These are phyloP conservation scores for Trametes meyenii DNA, from an alignment of 768 basidiomycete genomes.

Conservation along the genomic window DNA sequence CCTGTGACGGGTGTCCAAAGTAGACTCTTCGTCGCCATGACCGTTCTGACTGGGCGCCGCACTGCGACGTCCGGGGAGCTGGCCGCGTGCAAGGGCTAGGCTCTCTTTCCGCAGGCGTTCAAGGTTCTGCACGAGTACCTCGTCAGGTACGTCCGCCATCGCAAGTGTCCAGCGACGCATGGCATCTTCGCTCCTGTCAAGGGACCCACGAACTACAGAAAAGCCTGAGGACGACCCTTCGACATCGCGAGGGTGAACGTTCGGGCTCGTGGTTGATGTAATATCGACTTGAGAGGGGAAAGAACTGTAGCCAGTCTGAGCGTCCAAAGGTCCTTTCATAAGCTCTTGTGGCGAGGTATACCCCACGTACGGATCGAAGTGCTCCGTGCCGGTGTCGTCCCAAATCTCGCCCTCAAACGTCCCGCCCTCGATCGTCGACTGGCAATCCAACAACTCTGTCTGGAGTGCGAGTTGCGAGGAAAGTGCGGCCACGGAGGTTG, in stretches of 20 bases:
- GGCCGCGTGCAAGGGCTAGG: slow-evolving; percentile 21
- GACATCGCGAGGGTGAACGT: neutral
- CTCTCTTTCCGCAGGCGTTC: slow-evolving; percentile 33
- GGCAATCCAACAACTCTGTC: slow-evolving; percentile 3
- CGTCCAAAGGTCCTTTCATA: neutral
- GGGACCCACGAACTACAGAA: slow-evolving; percentile 19
- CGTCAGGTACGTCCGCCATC: slow-evolving; percentile 37
- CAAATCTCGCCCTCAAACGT: slow-evolving; percentile 3
- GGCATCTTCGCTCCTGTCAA: slow-evolving; percentile 25
- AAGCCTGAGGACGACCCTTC: slow-evolving; percentile 17
- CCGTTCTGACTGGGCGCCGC: slow-evolving; percentile 23
- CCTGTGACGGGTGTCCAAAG: slow-evolving; percentile 15
- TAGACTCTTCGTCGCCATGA: slow-evolving; percentile 20
- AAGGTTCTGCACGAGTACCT: slow-evolving; percentile 35
- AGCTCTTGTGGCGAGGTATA: slow-evolving; percentile 7
- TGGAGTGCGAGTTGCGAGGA: slow-evolving; percentile 19
- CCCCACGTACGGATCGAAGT: slow-evolving; percentile 19
- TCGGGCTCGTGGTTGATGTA: neutral
- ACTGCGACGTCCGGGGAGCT: slow-evolving; percentile 18
- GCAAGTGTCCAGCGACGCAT: slow-evolving; percentile 37
- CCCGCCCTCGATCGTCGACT: neutral
- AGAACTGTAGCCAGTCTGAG: neutral
- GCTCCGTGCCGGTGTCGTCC: slow-evolving; percentile 4
- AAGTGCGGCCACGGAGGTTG: slow-evolving; percentile 21
- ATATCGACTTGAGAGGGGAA: neutral